Evolutionary conservation across 2,329 filamentous ascomycete genomes (phyloP).

Genomic region (Eutypa lata): DNA sequence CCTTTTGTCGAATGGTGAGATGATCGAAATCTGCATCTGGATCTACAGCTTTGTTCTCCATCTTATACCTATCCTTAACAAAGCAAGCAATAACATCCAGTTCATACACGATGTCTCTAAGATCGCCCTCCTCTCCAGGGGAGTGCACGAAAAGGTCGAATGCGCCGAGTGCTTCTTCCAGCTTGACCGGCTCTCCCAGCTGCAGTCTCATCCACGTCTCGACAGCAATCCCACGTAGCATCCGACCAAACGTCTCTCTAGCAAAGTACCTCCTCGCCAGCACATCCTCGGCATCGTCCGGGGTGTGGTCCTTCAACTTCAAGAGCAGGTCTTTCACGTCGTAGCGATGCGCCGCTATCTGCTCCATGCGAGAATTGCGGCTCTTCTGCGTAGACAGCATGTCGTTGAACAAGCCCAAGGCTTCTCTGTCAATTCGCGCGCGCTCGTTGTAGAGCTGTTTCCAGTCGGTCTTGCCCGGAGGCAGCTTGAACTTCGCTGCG

Average conservation of each 20-base stretch:
- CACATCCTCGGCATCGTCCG: slow-evolving; percentile 52
- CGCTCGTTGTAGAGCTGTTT: slow-evolving; percentile 43
- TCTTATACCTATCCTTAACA: slow-evolving; percentile 42
- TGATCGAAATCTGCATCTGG: slow-evolving; percentile 40
- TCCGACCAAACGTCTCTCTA: slow-evolving; percentile 52
- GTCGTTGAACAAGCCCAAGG: slow-evolving; percentile 41
- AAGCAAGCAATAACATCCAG: slow-evolving; percentile 3
- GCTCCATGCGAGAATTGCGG: slow-evolving; percentile 52
- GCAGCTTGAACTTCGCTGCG: slow-evolving; percentile 33
- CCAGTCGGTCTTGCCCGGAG: slow-evolving; percentile 50
- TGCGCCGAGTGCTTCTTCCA: slow-evolving; percentile 57
- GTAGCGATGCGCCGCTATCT: slow-evolving; percentile 53
- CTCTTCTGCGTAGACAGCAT: slow-evolving; percentile 53
- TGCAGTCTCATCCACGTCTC: slow-evolving; percentile 54
- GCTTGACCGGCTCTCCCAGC: slow-evolving; percentile 41
- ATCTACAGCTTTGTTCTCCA: slow-evolving; percentile 41
- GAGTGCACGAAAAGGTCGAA: slow-evolving; percentile 65
- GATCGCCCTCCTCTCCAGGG: slow-evolving; percentile 42
- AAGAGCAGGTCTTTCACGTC: slow-evolving; percentile 61
- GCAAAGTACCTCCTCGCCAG: slow-evolving; percentile 60
- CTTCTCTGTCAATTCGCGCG: slow-evolving; percentile 33
- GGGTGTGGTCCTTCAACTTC: slow-evolving; percentile 39
- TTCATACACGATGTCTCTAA: slow-evolving; percentile 1
- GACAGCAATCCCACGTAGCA: slow-evolving; percentile 59
- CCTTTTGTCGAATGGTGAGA: slow-evolving; percentile 46